A percentile compares a stretch with the other conserved stretches of the same genome.
phyloP scores from a whole-genome alignment of 345 rosid species.

The Streptanthus diversifolius region DNA sequence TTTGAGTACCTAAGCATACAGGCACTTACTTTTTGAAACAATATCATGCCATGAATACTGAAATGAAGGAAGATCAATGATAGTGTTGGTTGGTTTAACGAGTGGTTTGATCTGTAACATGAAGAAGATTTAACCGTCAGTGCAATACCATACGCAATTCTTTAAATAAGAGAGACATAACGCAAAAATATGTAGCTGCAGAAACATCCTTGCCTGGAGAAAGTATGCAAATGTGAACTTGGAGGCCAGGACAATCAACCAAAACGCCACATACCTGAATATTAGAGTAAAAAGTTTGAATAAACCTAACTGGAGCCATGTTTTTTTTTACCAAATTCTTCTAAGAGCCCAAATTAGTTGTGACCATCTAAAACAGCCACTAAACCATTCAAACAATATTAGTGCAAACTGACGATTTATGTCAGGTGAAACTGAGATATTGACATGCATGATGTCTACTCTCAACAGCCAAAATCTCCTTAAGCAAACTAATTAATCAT shows the following conservation, averaged over 20 bases:
- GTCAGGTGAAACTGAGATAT: not conserved
- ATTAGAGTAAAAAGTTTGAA: not conserved
- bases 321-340: not conserved
- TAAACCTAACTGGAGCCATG: not conserved
- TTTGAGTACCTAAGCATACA: not conserved
- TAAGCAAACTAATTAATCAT: not conserved
- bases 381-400: slow-evolving; percentile 8
- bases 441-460: not conserved
- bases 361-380: slow-evolving; percentile 4
- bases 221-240: slow-evolving; percentile 92
- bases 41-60: slow-evolving; percentile 94
- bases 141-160: not conserved
- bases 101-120: slow-evolving; percentile 83
- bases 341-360: slow-evolving; percentile 9
- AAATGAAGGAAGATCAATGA: slow-evolving; percentile 43
- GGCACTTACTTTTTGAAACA: slow-evolving; percentile 69
- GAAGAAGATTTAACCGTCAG: slow-evolving; percentile 14
- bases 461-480: not conserved
- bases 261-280: slow-evolving; percentile 87
- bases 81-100: slow-evolving; percentile 60
- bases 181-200: not conserved
- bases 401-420: not conserved
- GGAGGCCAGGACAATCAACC: slow-evolving; percentile 83
- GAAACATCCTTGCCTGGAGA: slow-evolving; percentile 77
- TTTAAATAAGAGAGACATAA: no score